These are phyloP conservation scores for Daldinia caldariorum DNA, from an alignment of 495 filamentous ascomycete genomes.

Conservation along the genomic window DNA sequence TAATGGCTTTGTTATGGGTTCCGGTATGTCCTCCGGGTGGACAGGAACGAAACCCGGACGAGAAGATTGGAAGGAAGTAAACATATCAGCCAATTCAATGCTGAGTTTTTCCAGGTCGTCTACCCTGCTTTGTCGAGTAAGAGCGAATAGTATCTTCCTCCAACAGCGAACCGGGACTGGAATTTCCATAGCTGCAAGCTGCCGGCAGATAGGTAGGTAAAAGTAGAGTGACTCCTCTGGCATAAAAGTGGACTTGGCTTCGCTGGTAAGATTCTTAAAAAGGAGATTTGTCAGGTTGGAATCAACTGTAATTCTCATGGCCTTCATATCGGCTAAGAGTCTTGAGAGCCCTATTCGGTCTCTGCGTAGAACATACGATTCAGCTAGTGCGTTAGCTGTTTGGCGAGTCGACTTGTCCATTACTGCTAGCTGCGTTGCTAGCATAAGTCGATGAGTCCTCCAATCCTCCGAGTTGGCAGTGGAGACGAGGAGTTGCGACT, in stretches of 20 bases:
- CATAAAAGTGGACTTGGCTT: slow-evolving; percentile 30
- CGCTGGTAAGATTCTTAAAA: slow-evolving; percentile 37
- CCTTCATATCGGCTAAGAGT: slow-evolving; percentile 48
- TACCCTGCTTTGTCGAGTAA: slow-evolving; percentile 43
- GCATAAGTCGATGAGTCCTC: slow-evolving; percentile 45
- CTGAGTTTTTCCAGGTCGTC: slow-evolving; percentile 47
- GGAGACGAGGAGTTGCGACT: slow-evolving; percentile 54
- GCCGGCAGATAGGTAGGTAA: slow-evolving; percentile 42
- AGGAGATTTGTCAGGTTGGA: slow-evolving; percentile 32
- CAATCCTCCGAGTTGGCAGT: slow-evolving; percentile 44
- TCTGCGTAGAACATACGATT: slow-evolving; percentile 30
- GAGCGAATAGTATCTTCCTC: slow-evolving; percentile 45
- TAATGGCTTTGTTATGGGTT: slow-evolving; percentile 37
- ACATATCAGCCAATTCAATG: slow-evolving; percentile 43
- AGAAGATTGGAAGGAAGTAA: slow-evolving; percentile 26
- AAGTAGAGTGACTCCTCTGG: slow-evolving; percentile 37
- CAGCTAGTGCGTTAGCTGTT: slow-evolving; percentile 42
- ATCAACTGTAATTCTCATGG: slow-evolving; percentile 39
- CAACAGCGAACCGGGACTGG: slow-evolving; percentile 43
- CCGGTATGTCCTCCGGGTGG: slow-evolving; percentile 48
- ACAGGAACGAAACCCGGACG: slow-evolving; percentile 39
- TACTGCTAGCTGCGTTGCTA: slow-evolving; percentile 42
- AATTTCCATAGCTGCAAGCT: slow-evolving; percentile 45
- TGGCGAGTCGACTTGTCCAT: slow-evolving; percentile 33
- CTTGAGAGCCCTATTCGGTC: slow-evolving; percentile 33